Conservation (phyloP, 108 stramenopile species). For the Discostella stelligeroides region DNA sequence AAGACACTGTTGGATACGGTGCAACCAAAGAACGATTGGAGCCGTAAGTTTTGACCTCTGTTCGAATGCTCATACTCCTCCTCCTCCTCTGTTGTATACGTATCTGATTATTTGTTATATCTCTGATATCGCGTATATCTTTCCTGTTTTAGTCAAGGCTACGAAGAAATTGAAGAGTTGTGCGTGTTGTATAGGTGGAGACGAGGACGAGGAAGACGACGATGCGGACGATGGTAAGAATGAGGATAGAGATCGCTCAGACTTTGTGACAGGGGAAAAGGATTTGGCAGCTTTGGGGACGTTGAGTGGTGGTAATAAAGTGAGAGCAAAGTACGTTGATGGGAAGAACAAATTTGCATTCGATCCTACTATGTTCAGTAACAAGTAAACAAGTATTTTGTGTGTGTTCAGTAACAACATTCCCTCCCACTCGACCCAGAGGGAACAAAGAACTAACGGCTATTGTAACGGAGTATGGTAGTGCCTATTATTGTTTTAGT, state of each 20-base stretch:
- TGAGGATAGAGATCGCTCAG: conserved; percentile 27
- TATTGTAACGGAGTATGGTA: no score
- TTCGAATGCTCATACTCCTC: neutral
- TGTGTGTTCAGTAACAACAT: no score
- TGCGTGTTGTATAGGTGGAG: conserved; percentile 48
- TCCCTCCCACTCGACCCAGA: no score
- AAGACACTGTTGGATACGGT: conserved; percentile 85
- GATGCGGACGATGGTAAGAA: conserved; percentile 38
- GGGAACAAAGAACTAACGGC: no score
- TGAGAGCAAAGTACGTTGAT: conserved; percentile 42
- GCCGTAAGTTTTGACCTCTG: conserved; percentile 20
- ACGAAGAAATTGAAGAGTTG: conserved; percentile 57
- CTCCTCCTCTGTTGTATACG: neutral
- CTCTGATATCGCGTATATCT: neutral
- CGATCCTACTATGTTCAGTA: conserved; percentile 42
- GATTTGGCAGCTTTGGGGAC: conserved; percentile 1
- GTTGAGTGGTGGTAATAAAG: conserved; percentile 1
- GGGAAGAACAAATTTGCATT: conserved; percentile 48
- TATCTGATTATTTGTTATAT: no score
- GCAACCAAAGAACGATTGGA: conserved; percentile 76
- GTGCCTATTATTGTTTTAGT: no score
- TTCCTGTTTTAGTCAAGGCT: conserved; percentile 48
- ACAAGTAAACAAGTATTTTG: neutral
- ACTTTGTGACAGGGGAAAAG: conserved; percentile 17
- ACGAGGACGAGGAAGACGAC: conserved; percentile 62